Base-by-base conservation (phyloP, 2,329 filamentous ascomycete species). In the Epichloe scottii region DNA sequence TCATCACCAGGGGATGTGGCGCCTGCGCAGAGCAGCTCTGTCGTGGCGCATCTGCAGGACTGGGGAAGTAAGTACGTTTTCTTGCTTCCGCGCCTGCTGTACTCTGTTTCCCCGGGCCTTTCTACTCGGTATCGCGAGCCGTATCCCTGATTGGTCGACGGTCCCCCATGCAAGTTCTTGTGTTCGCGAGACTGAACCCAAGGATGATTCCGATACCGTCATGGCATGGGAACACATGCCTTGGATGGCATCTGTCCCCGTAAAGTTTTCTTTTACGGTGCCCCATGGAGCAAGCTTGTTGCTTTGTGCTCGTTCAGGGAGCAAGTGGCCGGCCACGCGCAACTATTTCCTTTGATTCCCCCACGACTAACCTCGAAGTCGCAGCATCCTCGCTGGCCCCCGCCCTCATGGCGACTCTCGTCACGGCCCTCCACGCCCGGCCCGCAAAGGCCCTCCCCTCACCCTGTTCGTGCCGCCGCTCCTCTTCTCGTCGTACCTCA, bases 401-500 rank as follows among this genome's bases (percentile, higher is more conserved):
- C 12, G 74, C 76, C 52, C 71, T 74, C 43, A 70, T 81, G 21
- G 77, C 76, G 40, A 79, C 77, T 44, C 71, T 81, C 40, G 69
- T 80, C 53, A 72, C 75, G 11, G 71, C 77, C 37, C 73, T 80
- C 15, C 78, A 81, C 68, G 69, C 68, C 43, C 75, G 76, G 2
- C 78, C 78, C 35, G 62, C 77, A 46, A 74, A 75, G 56, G 57
- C 67, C 12, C 64, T 78, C 3, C 74, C 77, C 69, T 80, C 59
- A 70, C 77, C 60, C 66, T 75, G 56, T 72, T 74, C 60, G 64
- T 69, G n/a, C 74, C 52, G 10, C 41, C 47, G 4, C 44, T 54
- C 30, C 48, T 55, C 19, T 78, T 81, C 65, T 69, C 72, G 50
- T 74, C 71, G 61, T 82, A 81, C 66, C 71, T 79, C 59, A 79